A percentile compares a stretch with the other conserved stretches of the same genome.
phyloP scores from a whole-genome alignment of 495 filamentous ascomycete species.

The Hypoxylon perforatum region DNA sequence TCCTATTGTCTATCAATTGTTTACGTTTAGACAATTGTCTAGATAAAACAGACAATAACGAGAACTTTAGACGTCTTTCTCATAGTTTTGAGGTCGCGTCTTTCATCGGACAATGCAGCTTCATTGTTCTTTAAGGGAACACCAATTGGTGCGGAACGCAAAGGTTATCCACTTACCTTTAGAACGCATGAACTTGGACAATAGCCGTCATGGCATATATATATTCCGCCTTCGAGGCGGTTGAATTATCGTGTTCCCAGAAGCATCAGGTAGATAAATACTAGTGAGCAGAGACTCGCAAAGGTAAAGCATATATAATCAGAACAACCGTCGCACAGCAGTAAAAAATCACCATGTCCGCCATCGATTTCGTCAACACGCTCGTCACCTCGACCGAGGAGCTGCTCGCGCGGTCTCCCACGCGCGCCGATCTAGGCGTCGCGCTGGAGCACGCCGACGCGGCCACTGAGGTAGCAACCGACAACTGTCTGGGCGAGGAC shows the following conservation, averaged over 20 bases:
- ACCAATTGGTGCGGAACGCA: too few relatives aligned
- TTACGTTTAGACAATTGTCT: too few relatives aligned
- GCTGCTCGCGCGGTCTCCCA: neutral
- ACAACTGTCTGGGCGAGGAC: neutral
- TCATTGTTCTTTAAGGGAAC: too few relatives aligned
- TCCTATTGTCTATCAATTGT: too few relatives aligned
- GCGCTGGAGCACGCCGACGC: slow-evolving; percentile 22
- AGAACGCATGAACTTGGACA: neutral
- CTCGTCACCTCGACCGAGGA: slow-evolving; percentile 5
- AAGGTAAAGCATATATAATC: slow-evolving; percentile 4
- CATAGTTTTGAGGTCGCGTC: too few relatives aligned
- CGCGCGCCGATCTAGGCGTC: slow-evolving; percentile 2
- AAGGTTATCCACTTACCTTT: too few relatives aligned
- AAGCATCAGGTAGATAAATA: neutral
- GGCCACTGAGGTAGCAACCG: slow-evolving; percentile 15
- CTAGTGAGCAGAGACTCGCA: neutral
- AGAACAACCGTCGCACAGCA: neutral
- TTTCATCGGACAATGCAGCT: too few relatives aligned
- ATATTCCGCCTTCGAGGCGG: neutral
- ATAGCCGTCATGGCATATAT: neutral
- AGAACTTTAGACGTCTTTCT: too few relatives aligned
- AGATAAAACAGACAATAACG: too few relatives aligned
- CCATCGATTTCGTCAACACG: neutral
- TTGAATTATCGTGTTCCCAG: neutral
- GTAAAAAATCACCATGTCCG: slow-evolving; percentile 15